Conservation (phyloP, 495 filamentous ascomycete genomes). For the Annulohypoxylon stygium region DNA sequence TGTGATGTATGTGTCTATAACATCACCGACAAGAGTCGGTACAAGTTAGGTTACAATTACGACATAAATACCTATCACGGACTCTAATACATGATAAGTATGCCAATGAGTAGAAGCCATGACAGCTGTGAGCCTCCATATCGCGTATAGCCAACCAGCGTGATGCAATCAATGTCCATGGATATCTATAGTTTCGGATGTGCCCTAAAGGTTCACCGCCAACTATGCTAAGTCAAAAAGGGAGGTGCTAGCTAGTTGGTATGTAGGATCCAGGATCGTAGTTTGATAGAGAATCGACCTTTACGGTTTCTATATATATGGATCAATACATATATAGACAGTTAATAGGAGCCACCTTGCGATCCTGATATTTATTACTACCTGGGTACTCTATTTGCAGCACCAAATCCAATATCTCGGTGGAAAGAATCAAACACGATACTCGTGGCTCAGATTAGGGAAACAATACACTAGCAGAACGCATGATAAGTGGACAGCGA, state of each 20-base stretch:
- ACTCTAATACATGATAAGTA: not conserved
- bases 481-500: not conserved
- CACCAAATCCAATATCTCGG: not conserved
- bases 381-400: not conserved
- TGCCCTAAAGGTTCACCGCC: not conserved
- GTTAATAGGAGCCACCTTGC: not conserved
- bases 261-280: not conserved
- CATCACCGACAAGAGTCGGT: not conserved
- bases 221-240: constrained; percentile 6
- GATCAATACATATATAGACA: not conserved
- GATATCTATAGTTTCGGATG: not conserved
- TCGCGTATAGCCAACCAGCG: not conserved
- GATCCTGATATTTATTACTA: not conserved
- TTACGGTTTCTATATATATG: not conserved
- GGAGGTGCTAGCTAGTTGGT: constrained; percentile 4
- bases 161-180: not conserved
- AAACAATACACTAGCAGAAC: not conserved
- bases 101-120: not conserved
- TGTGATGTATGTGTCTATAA: constrained; percentile 19
- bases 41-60: constrained; percentile 1
- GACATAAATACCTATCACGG: not conserved
- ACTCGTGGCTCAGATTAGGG: not conserved
- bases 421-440: not conserved
- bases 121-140: not conserved
- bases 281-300: not conserved